Evolutionary conservation across 495 filamentous ascomycete species (phyloP), one percentile per base, ranked within the genome.

Genomic region (Daldinia grandis): DNA sequence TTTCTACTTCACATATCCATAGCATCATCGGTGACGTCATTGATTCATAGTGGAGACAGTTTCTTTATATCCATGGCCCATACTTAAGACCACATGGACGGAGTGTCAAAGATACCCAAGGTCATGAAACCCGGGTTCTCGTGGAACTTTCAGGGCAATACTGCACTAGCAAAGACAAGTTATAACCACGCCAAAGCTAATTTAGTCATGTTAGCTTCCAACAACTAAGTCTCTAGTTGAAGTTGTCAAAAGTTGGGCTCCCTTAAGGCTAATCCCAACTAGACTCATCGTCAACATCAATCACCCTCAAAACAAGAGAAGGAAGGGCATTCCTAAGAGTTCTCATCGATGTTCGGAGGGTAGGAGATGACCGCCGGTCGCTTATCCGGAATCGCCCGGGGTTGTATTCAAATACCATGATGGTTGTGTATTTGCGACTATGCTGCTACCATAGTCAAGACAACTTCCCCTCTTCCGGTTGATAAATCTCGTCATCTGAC

Each of bases 401-500:
- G 65, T 73, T 10, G 57, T 44, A 62, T 68, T 62, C 60, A 62
- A 59, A 62, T 62, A 55, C 40, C 60, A 64, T 33, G 40, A 57
- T 57, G 31, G 55, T 44, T 50, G 54, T 54, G 59, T 14, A 28
- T 64, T 68, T 72, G 55, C 64, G 56, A 64, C 51, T 38, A 30
- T 54, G 35, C 60, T 66, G 44, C 57, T 65, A 69, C 69, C 54
- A 65, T 31, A 24, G 33, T 69, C 70, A 56, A 73, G 65, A 64
- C 60, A 64, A 28, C 62, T 42, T 19, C 38, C 64, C 63, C 31
- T 47, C 21, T 55, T 44, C 19, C 24, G 30, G n/a, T 66, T 55
- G 67, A 58, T 60, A 63, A 68, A 31, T 64, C 42, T 44, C 44
- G 70, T 73, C 70, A 73, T 73, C 65, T 73, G 69, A 72, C 37